Base-by-base conservation (phyloP, 345 rosid species). In the Heritiera fomes region DNA sequence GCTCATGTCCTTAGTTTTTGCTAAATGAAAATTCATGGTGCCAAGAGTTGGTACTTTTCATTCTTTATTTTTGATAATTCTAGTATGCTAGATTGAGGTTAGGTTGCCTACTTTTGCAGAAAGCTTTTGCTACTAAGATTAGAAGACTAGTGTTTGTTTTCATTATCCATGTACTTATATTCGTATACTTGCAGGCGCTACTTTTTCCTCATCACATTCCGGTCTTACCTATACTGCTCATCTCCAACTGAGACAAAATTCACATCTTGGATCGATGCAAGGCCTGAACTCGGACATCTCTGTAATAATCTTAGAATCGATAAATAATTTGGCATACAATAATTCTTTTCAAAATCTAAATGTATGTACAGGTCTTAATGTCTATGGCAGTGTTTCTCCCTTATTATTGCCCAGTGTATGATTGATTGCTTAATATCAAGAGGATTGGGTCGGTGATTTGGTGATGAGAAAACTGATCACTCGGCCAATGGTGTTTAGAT, bases 271-370 rank as follows among this genome's bases (percentile, higher is more conserved):
- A 90, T 93, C 95, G 80, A 87, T 20, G 90, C 93, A 2, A 90
- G 98, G 68, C 99, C 99, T 8, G 99, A 95, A 80, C 96, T 95
- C 40, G 93, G 97, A 75, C 91, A 93, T 87, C 97, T 95, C 65
- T 92, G 95, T 85, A 89, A 89, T 77, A 90, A 90, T 79, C 92
- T 95, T 68, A 90, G 95, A 81, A 92, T 95, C 62, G 95, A 92
- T 76, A 89, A 89, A 80, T 94, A 80, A 71, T 74, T 70, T 28
- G 11, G 56, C 61, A 41, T 53, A 66, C 64, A 56, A 72, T 53
- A 63, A 71, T 78, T 49, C 49, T 56, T 28, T 79, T 38, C 75
- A 71, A 71, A 28, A 70, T 47, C 47, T 17, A 66, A 50, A 81
- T 77, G 47, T 65, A 67, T 88, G 87, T 85, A 85, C 82, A 87